A percentile compares a stretch with the other conserved stretches of the same genome.
Conservation (phyloP, 768 basidiomycete genomes). For the Dentipellis fragilis region DNA sequence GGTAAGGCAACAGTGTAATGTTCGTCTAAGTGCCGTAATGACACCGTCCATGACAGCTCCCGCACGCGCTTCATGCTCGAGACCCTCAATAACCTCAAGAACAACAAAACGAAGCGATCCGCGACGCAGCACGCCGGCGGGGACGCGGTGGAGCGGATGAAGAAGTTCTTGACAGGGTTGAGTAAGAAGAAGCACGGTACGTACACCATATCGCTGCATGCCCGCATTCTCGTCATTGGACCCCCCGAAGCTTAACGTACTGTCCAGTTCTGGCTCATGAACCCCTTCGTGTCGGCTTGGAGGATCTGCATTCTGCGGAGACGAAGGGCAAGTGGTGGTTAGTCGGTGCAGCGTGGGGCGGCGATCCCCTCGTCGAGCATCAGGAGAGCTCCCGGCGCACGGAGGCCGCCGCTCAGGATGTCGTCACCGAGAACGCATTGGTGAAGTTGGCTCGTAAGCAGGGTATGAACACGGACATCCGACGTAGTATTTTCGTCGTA, state of each 20-base stretch:
- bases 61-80: conserved; percentile 95
- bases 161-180: conserved; percentile 72
- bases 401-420: conserved; percentile 17
- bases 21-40: no score
- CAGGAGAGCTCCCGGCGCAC: conserved; percentile 28
- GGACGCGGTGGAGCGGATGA: conserved; percentile 77
- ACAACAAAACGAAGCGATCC: conserved; percentile 69
- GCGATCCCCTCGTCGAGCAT: conserved; percentile 79
- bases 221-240: background rate
- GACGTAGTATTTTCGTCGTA: conserved; percentile 84
- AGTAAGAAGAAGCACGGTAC: conserved; percentile 69
- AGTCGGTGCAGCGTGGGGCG: conserved; percentile 92
- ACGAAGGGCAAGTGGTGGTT: conserved; percentile 98
- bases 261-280: conserved; percentile 72
- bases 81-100: conserved; percentile 84
- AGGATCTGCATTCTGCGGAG: conserved; percentile 77
- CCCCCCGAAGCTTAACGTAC: background rate
- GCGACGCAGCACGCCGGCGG: conserved; percentile 57
- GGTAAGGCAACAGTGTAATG: conserved; percentile 26
- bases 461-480: conserved; percentile 97
- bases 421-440: conserved; percentile 33
- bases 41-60: conserved; percentile 44
- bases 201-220: conserved; percentile 10
- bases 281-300: conserved; percentile 73
- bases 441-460: conserved; percentile 82